phyloP scores from a whole-genome alignment of 1,284 basidiomycete genomes.

The Apiotrichum laibachii region DNA sequence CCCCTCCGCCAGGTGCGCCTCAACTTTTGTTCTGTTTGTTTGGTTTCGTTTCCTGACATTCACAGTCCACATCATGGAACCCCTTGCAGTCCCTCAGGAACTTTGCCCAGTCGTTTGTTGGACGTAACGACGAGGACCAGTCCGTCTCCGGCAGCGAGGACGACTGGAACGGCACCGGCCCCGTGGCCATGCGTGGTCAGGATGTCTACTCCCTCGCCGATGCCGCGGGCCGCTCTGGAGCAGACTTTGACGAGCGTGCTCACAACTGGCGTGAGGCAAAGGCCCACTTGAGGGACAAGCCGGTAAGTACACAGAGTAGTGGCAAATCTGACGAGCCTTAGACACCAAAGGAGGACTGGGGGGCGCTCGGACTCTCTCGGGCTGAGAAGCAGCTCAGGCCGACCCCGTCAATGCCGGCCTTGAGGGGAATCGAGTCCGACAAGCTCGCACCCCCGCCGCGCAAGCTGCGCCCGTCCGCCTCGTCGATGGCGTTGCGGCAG shows the following conservation, averaged over 20 bases:
- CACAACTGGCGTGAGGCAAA: constrained; percentile 27
- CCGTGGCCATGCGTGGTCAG: constrained; percentile 27
- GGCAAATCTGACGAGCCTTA: background rate
- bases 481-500: constrained; percentile 29
- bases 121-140: constrained; percentile 21
- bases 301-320: background rate
- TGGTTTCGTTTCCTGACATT: background rate
- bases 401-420: constrained; percentile 11
- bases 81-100: constrained; percentile 17
- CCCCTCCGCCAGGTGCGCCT: background rate
- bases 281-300: background rate
- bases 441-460: background rate
- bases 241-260: constrained; percentile 33
- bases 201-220: constrained; percentile 40
- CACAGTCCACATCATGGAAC: constrained; percentile 8
- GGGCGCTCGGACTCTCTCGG: constrained; percentile 5
- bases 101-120: constrained; percentile 31
- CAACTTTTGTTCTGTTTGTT: background rate
- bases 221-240: constrained; percentile 30
- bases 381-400: constrained; percentile 7
- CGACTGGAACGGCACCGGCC: constrained; percentile 39
- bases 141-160: constrained; percentile 47
- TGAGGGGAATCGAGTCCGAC: background rate
- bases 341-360: constrained; percentile 13
- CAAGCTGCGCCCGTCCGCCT: constrained; percentile 4